phyloP scores from a whole-genome alignment of 2,329 filamentous ascomycete species.

The Xylariales sp. region DNA sequence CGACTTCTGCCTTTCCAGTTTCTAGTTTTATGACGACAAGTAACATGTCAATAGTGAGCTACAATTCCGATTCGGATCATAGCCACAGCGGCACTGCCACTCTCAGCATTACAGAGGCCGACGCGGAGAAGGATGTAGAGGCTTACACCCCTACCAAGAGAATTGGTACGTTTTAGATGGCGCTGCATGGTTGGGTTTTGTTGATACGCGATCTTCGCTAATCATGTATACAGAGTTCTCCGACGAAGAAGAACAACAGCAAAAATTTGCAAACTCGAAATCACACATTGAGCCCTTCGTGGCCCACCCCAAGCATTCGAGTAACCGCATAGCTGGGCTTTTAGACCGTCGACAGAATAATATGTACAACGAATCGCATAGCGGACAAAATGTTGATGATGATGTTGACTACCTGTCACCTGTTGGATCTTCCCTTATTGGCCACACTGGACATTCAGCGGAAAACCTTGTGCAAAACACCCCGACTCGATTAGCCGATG shows the following conservation, averaged over 20 bases:
- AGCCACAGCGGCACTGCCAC: constrained; percentile 35
- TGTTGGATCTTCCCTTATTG: constrained; percentile 43
- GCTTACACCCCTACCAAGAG: constrained; percentile 22
- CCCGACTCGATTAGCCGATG: constrained; percentile 6
- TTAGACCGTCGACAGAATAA: not conserved
- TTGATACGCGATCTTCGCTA: constrained; percentile 3
- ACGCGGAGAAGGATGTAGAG: constrained; percentile 23
- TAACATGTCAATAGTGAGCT: constrained; percentile 48
- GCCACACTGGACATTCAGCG: constrained; percentile 48
- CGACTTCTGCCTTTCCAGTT: constrained; percentile 37
- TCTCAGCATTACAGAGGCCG: constrained; percentile 36
- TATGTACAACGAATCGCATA: constrained; percentile 12
- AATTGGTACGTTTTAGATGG: constrained; percentile 41
- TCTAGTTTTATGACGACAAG: constrained; percentile 42
- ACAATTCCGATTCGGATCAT: constrained; percentile 40
- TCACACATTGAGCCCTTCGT: not conserved
- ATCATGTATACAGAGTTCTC: constrained; percentile 40
- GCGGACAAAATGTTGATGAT: constrained; percentile 9
- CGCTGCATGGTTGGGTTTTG: not conserved
- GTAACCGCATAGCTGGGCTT: not conserved
- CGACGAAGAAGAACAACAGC: constrained; percentile 34
- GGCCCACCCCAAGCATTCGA: not conserved
- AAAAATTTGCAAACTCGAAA: constrained; percentile 14
- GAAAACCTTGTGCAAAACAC: constrained; percentile 36
- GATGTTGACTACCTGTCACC: constrained; percentile 25